A percentile compares a stretch with the other conserved stretches of the same genome.
phyloP scores from a whole-genome alignment of 495 filamentous ascomycete species.

The Parmelia sp. region DNA sequence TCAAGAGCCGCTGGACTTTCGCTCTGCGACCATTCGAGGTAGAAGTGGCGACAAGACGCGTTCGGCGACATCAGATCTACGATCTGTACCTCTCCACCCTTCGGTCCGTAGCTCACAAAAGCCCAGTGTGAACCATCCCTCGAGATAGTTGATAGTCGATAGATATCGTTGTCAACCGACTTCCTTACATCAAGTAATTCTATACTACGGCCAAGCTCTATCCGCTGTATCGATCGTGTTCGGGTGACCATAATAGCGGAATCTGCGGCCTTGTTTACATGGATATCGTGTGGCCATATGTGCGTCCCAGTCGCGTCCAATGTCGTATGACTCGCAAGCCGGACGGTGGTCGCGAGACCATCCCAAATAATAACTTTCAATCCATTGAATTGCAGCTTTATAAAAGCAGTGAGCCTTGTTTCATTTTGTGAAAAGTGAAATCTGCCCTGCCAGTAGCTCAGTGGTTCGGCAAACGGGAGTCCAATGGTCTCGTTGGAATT shows the following conservation, averaged over 20 bases:
- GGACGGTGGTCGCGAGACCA: neutral
- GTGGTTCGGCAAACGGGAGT: neutral
- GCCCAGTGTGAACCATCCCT: neutral
- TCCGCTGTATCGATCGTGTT: neutral
- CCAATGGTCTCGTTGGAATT: neutral
- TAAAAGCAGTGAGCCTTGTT: neutral
- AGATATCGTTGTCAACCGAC: neutral
- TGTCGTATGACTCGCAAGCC: neutral
- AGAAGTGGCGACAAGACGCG: neutral
- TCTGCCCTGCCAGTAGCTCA: neutral
- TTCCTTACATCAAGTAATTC: neutral
- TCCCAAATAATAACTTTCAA: neutral
- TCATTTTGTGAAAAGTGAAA: neutral
- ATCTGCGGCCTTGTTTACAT: neutral
- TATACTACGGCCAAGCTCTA: slow-evolving; percentile 1
- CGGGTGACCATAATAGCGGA: neutral
- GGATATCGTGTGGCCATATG: neutral
- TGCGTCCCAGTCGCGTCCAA: too few relatives aligned
- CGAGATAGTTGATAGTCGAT: neutral
- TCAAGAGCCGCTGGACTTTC: neutral
- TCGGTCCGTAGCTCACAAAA: neutral
- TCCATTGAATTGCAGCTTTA: neutral
- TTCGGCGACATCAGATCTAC: neutral
- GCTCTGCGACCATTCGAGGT: slow-evolving; percentile 3
- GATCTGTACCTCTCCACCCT: neutral